Evolutionary conservation across 2,329 filamentous ascomycete genomes (phyloP).

Genomic region (Fusarium guadeloupense): DNA sequence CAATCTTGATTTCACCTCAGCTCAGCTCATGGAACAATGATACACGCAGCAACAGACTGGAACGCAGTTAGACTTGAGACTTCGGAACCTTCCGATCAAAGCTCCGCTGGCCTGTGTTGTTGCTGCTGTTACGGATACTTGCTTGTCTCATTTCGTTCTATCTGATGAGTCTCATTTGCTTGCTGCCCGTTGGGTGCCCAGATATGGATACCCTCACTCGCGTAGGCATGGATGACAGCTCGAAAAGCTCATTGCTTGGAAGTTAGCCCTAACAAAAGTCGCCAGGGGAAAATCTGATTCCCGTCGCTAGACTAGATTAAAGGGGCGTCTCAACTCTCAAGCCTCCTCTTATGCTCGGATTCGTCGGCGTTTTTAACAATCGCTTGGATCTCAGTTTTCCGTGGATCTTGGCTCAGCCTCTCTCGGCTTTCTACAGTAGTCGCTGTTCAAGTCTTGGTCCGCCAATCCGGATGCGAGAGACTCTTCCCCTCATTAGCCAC

Average conservation of each 20-base stretch:
- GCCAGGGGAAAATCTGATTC: not conserved
- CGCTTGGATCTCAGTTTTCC: conserved; percentile 15
- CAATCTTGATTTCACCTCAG: not conserved
- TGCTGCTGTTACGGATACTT: conserved; percentile 25
- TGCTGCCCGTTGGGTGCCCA: conserved; percentile 36
- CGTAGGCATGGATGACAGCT: not conserved
- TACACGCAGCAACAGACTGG: conserved; percentile 23
- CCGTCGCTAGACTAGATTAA: conserved; percentile 1
- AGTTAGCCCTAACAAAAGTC: conserved; percentile 7
- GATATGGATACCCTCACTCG: conserved; percentile 31
- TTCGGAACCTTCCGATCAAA: conserved; percentile 17
- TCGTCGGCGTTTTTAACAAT: conserved; percentile 32
- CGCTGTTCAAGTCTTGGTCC: conserved; percentile 1
- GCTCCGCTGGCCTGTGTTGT: not conserved
- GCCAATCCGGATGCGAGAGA: conserved; percentile 6
- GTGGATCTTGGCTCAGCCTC: conserved; percentile 34
- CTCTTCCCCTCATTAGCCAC: conserved; percentile 7
- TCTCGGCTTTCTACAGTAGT: conserved; percentile 27
- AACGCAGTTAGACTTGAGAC: conserved; percentile 21
- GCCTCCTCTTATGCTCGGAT: conserved; percentile 24
- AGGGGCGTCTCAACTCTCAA: conserved; percentile 23
- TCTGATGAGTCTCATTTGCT: conserved; percentile 32
- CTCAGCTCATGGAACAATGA: not conserved
- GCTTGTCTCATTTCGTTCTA: conserved; percentile 31
- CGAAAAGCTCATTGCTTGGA: not conserved